phyloP scores from a whole-genome alignment of 2,329 filamentous ascomycete species.

The Arthrobotrys iridis region DNA sequence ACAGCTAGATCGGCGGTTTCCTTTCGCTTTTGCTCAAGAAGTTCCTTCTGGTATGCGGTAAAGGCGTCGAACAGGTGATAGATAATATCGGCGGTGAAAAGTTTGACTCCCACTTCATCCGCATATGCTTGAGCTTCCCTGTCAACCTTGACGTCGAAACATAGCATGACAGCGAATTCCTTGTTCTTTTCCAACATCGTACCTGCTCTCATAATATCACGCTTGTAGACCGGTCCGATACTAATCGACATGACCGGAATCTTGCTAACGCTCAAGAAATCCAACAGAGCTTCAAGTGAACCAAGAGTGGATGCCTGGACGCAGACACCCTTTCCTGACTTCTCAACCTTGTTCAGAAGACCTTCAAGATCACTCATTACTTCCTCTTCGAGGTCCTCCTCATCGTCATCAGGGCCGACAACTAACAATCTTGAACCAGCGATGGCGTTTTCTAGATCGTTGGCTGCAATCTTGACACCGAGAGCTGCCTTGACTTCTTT shows the following conservation, averaged over 20 bases:
- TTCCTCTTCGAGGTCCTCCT: slow-evolving; percentile 95
- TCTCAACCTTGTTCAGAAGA: slow-evolving; percentile 89
- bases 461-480: slow-evolving; percentile 98
- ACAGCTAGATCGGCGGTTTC: slow-evolving; percentile 94
- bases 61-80: slow-evolving; percentile 98
- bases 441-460: slow-evolving; percentile 93
- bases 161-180: slow-evolving; percentile 87
- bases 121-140: slow-evolving; percentile 93
- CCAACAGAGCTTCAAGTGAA: slow-evolving; percentile 92
- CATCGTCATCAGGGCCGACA: slow-evolving; percentile 92
- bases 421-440: slow-evolving; percentile 94
- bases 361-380: slow-evolving; percentile 94
- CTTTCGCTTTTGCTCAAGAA: slow-evolving; percentile 92
- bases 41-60: slow-evolving; percentile 89
- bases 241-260: slow-evolving; percentile 97
- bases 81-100: slow-evolving; percentile 98
- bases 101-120: slow-evolving; percentile 92
- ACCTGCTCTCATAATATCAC: slow-evolving; percentile 91
- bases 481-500: slow-evolving; percentile 98
- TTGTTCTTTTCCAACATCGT: slow-evolving; percentile 62
- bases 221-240: slow-evolving; percentile 97
- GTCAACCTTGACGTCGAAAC: slow-evolving; percentile 99
- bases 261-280: slow-evolving; percentile 95
- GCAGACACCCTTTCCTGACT: slow-evolving; percentile 90
- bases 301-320: slow-evolving; percentile 97